Evolutionary conservation across 164 flowering plant species (phyloP), one percentile per base, ranked within the genome.

Genomic region (Dillenia turbinata): DNA sequence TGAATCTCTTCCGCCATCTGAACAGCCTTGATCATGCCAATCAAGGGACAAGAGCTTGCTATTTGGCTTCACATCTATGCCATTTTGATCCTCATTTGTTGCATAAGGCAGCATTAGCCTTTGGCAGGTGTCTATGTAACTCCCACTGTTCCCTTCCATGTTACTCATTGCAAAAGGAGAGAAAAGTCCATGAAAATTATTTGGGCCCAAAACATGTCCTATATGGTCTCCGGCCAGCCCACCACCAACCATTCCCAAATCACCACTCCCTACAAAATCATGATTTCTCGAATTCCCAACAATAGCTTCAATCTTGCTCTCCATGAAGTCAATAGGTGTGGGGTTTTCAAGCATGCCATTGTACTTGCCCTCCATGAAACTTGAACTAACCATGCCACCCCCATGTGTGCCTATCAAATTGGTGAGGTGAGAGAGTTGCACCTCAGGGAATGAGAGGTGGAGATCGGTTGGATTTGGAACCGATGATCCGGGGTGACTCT

Each of bases 1-100:
- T 14, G 80, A 62, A 47, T 83, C 80, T 49, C 77, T 78, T 12
- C 76, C 81, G 54, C 57, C 69, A 54, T 75, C 77, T 46, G 79
- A 74, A 45, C 81, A 77, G 26, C 80, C 78, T 47, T 87, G 86
- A 49, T 84, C 85, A 61, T 84, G 87, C 90, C 90, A 84, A 8
- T 82, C 87, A 52, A 82, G 76, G 15, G 90, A 73, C 73, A 88
- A 61, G 9, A 84, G 66, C 73, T 75, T 80, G 16, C 77, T 58
- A 60, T 70, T 81, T 54, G 89, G 88, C 75, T 87, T 87, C 71
- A 65, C 47, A 40, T 73, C 76, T 40, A 61, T 15, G 44, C 44
- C 69, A 62, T 68, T 62, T 44, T 33, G 61, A 16, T 67, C 65
- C 44, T 64, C 59, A 57, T 58, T 49, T 44, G 44, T 52, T 51